Evolutionary conservation across 441 rosid genomes (phyloP).

Genomic region (Aleurites moluccanus): DNA sequence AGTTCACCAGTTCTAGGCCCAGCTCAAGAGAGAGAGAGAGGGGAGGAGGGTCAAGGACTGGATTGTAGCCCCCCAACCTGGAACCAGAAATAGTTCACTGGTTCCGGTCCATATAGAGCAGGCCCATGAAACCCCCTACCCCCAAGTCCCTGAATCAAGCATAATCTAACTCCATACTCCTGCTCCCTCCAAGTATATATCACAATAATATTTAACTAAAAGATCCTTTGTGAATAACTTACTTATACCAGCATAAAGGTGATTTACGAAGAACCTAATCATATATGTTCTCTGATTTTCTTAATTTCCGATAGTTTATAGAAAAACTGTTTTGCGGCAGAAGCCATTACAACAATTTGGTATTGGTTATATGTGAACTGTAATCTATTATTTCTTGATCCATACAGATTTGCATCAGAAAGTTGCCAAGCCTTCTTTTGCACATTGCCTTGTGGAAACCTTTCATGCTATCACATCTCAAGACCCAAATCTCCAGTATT

Average conservation of each 20-base stretch:
- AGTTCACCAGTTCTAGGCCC: too few species aligned
- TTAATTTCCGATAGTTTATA: neutral
- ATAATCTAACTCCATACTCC: neutral
- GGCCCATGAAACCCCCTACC: neutral
- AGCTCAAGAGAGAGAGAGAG: too few species aligned
- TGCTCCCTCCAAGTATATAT: neutral
- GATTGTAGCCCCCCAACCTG: too few species aligned
- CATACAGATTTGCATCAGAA: neutral
- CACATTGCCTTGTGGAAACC: neutral
- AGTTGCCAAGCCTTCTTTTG: neutral
- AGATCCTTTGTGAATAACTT: neutral
- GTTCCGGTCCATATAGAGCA: too few species aligned
- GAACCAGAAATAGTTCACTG: too few species aligned
- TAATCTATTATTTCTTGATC: neutral
- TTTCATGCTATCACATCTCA: neutral
- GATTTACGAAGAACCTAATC: neutral
- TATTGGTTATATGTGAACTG: neutral
- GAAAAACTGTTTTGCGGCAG: neutral
- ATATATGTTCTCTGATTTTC: neutral
- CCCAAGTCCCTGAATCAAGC: neutral
- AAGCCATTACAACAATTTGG: neutral
- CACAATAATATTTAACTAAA: neutral
- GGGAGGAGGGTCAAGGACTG: too few species aligned
- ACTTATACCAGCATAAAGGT: neutral
- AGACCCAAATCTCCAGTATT: neutral